Percentiles rank a stretch among this genome's conserved stretches.
Evolutionary conservation across 2,329 filamentous ascomycete species (phyloP).

Genomic region (Claviceps quebecensis): DNA sequence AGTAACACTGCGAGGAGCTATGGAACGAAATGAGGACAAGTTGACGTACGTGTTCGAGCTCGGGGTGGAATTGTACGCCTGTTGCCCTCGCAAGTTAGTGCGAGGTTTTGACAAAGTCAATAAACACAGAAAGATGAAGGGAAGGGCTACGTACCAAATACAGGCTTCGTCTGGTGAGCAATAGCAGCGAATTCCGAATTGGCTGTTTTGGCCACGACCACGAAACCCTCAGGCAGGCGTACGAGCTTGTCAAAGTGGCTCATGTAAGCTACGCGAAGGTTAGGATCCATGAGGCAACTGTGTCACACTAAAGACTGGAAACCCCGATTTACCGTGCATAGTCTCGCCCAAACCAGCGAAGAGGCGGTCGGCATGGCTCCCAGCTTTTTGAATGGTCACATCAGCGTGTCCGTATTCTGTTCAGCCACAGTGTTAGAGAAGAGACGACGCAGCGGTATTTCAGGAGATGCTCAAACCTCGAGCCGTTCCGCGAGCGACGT

Average conservation of each 20-base stretch:
- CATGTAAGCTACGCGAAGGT: slow-evolving; percentile 50
- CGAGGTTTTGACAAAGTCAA: neutral
- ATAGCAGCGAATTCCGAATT: slow-evolving; percentile 75
- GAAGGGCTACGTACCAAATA: slow-evolving; percentile 27
- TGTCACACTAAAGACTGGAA: neutral
- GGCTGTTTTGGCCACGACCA: slow-evolving; percentile 56
- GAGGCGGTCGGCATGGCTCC: slow-evolving; percentile 57
- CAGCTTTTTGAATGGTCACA: slow-evolving; percentile 22
- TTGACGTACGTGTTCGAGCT: slow-evolving; percentile 35
- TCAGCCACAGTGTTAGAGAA: neutral
- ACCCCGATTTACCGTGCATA: slow-evolving; percentile 30
- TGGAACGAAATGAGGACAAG: neutral
- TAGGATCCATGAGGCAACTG: neutral
- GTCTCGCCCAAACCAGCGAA: slow-evolving; percentile 62
- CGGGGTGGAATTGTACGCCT: slow-evolving; percentile 79
- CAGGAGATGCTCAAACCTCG: neutral
- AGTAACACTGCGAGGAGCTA: neutral
- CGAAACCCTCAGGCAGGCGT: slow-evolving; percentile 57
- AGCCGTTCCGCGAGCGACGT: slow-evolving; percentile 29
- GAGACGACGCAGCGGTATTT: neutral
- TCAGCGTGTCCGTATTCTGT: slow-evolving; percentile 41
- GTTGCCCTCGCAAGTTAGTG: slow-evolving; percentile 4
- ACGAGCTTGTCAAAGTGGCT: slow-evolving; percentile 78
- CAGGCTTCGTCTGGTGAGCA: slow-evolving; percentile 53
- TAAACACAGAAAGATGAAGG: neutral